Evolutionary conservation across 768 basidiomycete species (phyloP).

Genomic region (Cystofilobasidium bisporidii): DNA sequence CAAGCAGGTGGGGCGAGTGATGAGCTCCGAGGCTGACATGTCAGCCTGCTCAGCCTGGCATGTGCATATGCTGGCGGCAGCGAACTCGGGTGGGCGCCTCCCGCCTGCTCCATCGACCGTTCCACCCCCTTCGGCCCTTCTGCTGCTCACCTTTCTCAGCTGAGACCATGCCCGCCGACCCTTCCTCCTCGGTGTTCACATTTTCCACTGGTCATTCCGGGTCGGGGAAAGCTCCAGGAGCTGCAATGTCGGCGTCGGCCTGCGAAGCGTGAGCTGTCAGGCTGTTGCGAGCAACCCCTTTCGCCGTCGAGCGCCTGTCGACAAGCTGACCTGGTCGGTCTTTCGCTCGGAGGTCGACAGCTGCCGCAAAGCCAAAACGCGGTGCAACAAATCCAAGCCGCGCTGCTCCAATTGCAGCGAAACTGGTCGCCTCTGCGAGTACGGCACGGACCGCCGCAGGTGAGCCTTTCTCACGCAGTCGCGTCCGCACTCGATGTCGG

Average conservation of each 20-base stretch:
- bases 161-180: background rate
- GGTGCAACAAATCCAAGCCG: background rate
- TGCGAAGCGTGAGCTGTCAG: constrained; percentile 1
- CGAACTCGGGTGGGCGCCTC: too few relatives aligned
- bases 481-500: too few relatives aligned
- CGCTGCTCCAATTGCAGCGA: background rate
- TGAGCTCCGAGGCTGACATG: too few relatives aligned
- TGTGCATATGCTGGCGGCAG: too few relatives aligned
- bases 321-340: background rate
- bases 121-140: background rate
- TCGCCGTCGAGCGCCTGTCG: too few relatives aligned
- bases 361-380: background rate
- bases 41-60: too few relatives aligned
- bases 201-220: background rate
- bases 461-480: background rate
- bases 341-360: background rate
- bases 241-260: background rate
- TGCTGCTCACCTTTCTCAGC: background rate
- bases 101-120: background rate
- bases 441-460: background rate
- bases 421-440: background rate
- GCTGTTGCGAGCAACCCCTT: too few relatives aligned
- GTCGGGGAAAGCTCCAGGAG: background rate
- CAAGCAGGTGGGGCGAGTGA: too few relatives aligned
- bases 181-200: background rate